Conservation (phyloP, 106 monocot genomes). For the Allium cepa region DNA sequence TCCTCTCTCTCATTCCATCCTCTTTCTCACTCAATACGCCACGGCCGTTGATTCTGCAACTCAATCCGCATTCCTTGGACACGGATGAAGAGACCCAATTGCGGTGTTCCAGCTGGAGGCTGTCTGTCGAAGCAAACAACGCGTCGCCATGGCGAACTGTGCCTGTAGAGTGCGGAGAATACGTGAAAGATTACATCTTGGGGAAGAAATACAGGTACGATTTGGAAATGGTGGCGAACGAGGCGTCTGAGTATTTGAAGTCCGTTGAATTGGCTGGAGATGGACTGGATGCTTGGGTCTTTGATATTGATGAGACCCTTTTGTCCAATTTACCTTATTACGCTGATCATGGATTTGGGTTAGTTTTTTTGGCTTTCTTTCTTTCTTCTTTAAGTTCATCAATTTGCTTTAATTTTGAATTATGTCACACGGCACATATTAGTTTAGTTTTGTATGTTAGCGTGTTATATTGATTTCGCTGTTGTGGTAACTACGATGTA, state of each 20-base stretch:
- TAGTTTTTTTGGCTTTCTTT: background rate
- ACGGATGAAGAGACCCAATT: conserved; percentile 9
- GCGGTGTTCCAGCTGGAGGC: conserved; percentile 64
- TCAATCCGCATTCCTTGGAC: background rate
- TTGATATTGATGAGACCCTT: conserved; percentile 85
- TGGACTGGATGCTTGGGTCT: conserved; percentile 79
- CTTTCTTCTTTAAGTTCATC: background rate
- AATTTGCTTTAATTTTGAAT: too few relatives aligned
- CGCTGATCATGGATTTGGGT: conserved; percentile 53
- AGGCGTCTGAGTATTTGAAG: conserved; percentile 40
- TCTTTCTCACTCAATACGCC: background rate
- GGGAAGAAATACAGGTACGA: conserved; percentile 54
- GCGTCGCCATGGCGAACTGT: conserved; percentile 44
- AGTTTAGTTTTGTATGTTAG: too few relatives aligned
- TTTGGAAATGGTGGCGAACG: conserved; percentile 40
- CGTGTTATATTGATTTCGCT: too few relatives aligned
- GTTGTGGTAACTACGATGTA: too few relatives aligned
- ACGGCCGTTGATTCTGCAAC: conserved; percentile 20
- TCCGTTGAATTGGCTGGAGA: conserved; percentile 30
- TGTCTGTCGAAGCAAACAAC: conserved; percentile 76
- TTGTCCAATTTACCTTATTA: conserved; percentile 88
- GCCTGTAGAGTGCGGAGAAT: conserved; percentile 42
- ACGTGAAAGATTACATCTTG: conserved; percentile 49
- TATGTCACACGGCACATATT: too few relatives aligned
- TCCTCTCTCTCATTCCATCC: background rate